phyloP scores from a whole-genome alignment of 2,329 filamentous ascomycete genomes.

The Teratosphaeria pseudoeucalypti region DNA sequence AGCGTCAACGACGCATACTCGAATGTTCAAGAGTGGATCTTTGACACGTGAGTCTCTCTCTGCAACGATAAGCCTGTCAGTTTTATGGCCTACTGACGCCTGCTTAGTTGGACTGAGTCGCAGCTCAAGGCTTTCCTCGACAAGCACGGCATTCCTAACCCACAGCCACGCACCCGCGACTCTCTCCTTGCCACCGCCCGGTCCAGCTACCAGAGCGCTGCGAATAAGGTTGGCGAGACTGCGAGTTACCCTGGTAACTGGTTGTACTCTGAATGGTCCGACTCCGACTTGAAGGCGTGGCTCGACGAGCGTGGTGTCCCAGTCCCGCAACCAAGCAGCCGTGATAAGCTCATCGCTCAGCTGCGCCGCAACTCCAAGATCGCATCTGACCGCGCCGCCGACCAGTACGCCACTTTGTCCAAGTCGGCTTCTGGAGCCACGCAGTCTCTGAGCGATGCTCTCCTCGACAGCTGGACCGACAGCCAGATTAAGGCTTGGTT shows the following conservation, averaged over 20 bases:
- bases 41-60: constrained; percentile 55
- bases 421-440: constrained; percentile 49
- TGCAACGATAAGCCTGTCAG: background rate
- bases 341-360: constrained; percentile 78
- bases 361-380: constrained; percentile 80
- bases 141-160: constrained; percentile 73
- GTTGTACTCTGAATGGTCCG: constrained; percentile 84
- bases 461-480: constrained; percentile 87
- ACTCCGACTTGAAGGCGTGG: constrained; percentile 90
- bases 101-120: constrained; percentile 73
- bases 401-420: constrained; percentile 54
- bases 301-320: constrained; percentile 80
- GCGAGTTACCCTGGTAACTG: constrained; percentile 85
- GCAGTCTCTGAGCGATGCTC: constrained; percentile 64
- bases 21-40: constrained; percentile 78
- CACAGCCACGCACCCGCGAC: constrained; percentile 79
- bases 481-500: constrained; percentile 82
- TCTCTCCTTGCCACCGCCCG: constrained; percentile 67
- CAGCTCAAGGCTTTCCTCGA: constrained; percentile 90
- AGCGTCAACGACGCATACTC: constrained; percentile 61
- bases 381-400: constrained; percentile 35
- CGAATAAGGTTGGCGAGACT: constrained; percentile 67
- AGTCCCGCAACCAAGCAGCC: constrained; percentile 69
- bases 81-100: constrained; percentile 26
- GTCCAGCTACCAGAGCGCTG: constrained; percentile 67